Base-by-base conservation (phyloP, 2,329 filamentous ascomycete genomes). In the Talaromyces amestolkiae region DNA sequence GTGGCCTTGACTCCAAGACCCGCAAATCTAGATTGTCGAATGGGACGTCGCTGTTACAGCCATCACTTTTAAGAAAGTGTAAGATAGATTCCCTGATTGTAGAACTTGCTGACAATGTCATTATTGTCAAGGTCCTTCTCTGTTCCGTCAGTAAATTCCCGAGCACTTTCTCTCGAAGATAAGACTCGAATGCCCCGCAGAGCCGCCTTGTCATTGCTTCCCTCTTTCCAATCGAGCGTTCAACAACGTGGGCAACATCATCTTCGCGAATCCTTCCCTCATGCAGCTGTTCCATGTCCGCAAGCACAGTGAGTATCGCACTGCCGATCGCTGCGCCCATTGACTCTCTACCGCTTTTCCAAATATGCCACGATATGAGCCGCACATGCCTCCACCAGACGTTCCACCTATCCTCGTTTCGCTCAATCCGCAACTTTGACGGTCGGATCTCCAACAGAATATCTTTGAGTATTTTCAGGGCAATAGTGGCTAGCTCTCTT, bases 1-100 rank as follows among this genome's bases (percentile, higher is more conserved):
- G 79, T 0, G 89, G 89, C 0, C 89, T 81, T 2, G 89, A 91
- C 73, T 91, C 89, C 3, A 91, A 80, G 35, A 91, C 79, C 4
- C 82, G 83, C 19, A 91, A 74, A 59, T 88, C 82, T 9, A 90
- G 71, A 0, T 51, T 67, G 67, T 70, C 35, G 8, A 81, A 72
- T 1, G 70, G 73, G 2, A 78, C 72, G 1, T 70, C 68, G 0
- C 71, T 72, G 1, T 70, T 68, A 0, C 71, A 68, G 11, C 83
- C 75, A 2, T 80, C 75, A 3, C 11, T 24, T 3, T n/a, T 35
- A 2, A 66, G 31, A 47, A 64, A 56, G 33, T 81, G 76, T 1
- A 81, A 69, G 11, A 90, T 78, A 59, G 80, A 81, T 17, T 79
- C 73, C 22, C 75, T 77, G 66, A 90, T 85, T 0, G 88, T 89